Evolutionary conservation across 2,329 filamentous ascomycete species (phyloP), one percentile per base, ranked within the genome.

Genomic region (Penicillium sp.): DNA sequence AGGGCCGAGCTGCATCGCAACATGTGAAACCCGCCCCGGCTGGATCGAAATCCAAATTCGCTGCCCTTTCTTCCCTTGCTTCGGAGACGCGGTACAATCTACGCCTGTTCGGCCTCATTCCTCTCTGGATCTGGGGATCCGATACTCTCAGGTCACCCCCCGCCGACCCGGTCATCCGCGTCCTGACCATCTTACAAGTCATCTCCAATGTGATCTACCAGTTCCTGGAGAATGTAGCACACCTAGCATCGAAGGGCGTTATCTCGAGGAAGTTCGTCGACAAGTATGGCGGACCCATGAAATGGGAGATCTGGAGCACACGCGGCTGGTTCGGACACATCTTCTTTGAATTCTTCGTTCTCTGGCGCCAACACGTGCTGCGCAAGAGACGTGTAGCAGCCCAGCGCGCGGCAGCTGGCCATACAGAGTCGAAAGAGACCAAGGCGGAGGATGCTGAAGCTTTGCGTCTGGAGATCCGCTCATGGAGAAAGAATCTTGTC

Each of bases 261-360:
- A 67, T 96, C 45, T 78, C 69, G 8, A 65, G 72, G 38, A 63
- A 62, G 4, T 60, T 69, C 16, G 56, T 76, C 5, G 69, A 74
- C 18, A 69, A 69, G 41, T 70, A 66, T 13, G 77, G 80, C 43
- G 80, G 80, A 43, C 81, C 88, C 68, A 79, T 70, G 25, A 78
- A 75, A 59, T 85, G 86, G 67, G 86, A 82, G 72, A 69, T 85
- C 16, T 89, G 87, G 84, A 91, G 88, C 71, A 85, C 83, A 51
- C 80, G 90, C 40, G 89, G 88, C 56, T 97, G 92, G 90, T 83
- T 86, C 48, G 79, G 81, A 22, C 90, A 91, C 74, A 85, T 95
- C 6, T 82, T 81, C 18, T 75, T 92, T 54, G 90, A 96, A 75
- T 80, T 94, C 55, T 77, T 84, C 44, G 78, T 87, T 56, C 74